Percentiles rank a stretch among this genome's conserved stretches.
phyloP scores from a whole-genome alignment of 2,329 filamentous ascomycete genomes.

The Shiraia bambusicola region DNA sequence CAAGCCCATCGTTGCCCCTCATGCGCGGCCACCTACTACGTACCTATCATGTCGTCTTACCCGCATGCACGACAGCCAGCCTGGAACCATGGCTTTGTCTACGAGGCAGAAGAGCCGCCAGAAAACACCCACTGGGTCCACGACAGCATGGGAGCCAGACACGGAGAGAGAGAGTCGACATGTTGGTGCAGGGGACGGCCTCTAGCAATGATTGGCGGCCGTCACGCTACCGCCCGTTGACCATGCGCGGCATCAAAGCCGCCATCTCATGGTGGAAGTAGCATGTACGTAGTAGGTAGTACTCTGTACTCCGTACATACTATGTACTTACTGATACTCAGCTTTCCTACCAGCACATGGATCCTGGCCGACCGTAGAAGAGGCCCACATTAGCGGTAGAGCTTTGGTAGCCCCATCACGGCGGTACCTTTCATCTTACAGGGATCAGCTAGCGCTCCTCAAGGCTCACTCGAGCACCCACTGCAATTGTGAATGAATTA shows the following conservation, averaged over 20 bases:
- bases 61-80: constrained; percentile 3
- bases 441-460: constrained; percentile 31
- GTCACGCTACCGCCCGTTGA: constrained; percentile 14
- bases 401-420: constrained; percentile 31
- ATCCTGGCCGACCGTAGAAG: constrained; percentile 27
- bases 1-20: constrained; percentile 20
- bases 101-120: constrained; percentile 1
- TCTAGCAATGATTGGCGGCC: constrained; percentile 19
- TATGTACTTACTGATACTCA: too few relatives aligned
- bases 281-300: too few relatives aligned
- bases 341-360: constrained; percentile 24
- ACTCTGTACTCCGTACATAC: too few relatives aligned
- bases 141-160: too few relatives aligned
- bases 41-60: constrained; percentile 35
- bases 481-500: constrained; percentile 39
- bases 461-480: constrained; percentile 40
- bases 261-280: too few relatives aligned
- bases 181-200: constrained; percentile 6
- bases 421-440: constrained; percentile 29
- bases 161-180: too few relatives aligned
- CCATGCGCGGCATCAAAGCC: constrained; percentile 13
- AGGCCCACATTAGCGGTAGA: constrained; percentile 29
- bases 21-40: constrained; percentile 29
- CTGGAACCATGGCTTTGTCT: background rate
- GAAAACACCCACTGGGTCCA: too few relatives aligned